phyloP scores from a whole-genome alignment of 768 basidiomycete species.

The Udeniomyces megalosporus region DNA sequence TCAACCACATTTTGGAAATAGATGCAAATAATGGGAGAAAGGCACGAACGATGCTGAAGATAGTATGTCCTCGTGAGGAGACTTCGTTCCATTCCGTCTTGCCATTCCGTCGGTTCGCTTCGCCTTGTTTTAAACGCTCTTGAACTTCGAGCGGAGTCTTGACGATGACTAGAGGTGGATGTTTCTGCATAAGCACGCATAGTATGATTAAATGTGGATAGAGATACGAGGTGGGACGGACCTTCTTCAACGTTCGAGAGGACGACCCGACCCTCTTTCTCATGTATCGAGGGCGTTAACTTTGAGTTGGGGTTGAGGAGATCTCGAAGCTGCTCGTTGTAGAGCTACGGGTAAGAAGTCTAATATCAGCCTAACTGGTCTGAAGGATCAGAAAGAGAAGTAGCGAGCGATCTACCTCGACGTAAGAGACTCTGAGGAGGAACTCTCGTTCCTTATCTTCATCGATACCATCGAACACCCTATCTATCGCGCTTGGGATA shows the following conservation, averaged over 20 bases:
- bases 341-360: conserved; percentile 11
- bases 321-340: conserved; percentile 13
- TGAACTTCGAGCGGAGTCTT: conserved; percentile 9
- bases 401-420: conserved; percentile 5
- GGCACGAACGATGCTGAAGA: conserved; percentile 27
- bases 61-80: conserved; percentile 29
- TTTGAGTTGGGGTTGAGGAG: conserved; percentile 10
- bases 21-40: neutral
- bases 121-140: conserved; percentile 5
- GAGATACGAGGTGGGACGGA: neutral
- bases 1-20: too few species aligned
- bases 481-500: conserved; percentile 12
- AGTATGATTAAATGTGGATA: too few species aligned
- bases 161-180: neutral
- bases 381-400: neutral
- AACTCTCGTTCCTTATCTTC: neutral
- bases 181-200: too few species aligned
- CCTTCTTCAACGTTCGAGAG: conserved; percentile 5
- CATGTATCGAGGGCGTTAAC: conserved; percentile 5
- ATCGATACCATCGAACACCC: conserved; percentile 14
- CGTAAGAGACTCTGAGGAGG: conserved; percentile 6
- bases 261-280: neutral
- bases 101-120: conserved; percentile 7
- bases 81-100: conserved; percentile 24
- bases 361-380: too few species aligned